phyloP scores from a whole-genome alignment of 352 stramenopile species.

The Blastocystis sp. region DNA sequence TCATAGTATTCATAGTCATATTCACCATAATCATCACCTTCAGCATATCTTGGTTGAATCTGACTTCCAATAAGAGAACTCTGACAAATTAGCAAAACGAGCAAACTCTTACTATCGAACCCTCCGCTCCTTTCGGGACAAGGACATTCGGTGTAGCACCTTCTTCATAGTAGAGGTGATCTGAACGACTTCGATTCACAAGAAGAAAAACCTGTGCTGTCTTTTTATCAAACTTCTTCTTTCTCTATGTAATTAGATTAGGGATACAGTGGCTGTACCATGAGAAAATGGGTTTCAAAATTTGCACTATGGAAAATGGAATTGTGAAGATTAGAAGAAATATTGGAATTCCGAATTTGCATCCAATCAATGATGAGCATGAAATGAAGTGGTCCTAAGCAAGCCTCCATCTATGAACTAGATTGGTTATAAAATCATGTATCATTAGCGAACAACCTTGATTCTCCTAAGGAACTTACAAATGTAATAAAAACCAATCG shows the following conservation, averaged over 20 bases:
- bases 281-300: constrained; percentile 17
- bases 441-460: too few species aligned
- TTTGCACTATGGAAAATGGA: neutral
- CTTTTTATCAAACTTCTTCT: constrained; percentile 55
- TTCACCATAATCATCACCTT: neutral
- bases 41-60: neutral
- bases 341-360: neutral
- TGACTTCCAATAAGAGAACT: constrained; percentile 1
- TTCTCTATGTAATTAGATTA: neutral
- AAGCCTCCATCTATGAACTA: too few species aligned
- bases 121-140: constrained; percentile 42
- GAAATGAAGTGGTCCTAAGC: too few species aligned
- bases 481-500: too few species aligned
- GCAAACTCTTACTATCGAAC: neutral
- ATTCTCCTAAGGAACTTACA: too few species aligned
- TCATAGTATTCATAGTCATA: constrained; percentile 21
- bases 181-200: constrained; percentile 20
- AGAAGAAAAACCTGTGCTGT: neutral
- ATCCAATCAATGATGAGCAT: too few species aligned
- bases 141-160: constrained; percentile 38
- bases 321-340: neutral
- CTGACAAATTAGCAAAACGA: neutral
- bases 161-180: constrained; percentile 44
- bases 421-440: too few species aligned
- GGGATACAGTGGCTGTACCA: neutral